Conservation (phyloP, 2,329 filamentous ascomycete species). For the Eutypa lata region DNA sequence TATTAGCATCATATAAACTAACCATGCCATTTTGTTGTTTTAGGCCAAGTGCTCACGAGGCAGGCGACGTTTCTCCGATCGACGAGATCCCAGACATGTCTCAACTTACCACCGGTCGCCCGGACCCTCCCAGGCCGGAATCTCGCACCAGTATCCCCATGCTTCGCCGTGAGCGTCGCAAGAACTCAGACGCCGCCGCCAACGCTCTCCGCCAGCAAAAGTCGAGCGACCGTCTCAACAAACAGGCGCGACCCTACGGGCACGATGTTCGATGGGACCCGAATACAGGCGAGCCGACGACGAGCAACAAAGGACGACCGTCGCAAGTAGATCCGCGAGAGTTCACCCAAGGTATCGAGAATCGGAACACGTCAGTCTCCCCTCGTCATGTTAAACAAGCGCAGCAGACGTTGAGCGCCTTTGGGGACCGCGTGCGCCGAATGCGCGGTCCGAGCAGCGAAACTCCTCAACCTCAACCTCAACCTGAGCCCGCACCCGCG, state of each 20-base stretch:
- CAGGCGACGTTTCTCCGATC: slow-evolving; percentile 50
- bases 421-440: slow-evolving; percentile 44
- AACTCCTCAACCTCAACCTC: slow-evolving; percentile 12
- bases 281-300: slow-evolving; percentile 63
- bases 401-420: slow-evolving; percentile 30
- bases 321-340: slow-evolving; percentile 55
- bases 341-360: slow-evolving; percentile 36
- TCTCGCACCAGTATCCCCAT: slow-evolving; percentile 45
- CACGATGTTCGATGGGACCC: slow-evolving; percentile 59
- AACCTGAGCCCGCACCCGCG: slow-evolving; percentile 6
- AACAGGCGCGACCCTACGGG: slow-evolving; percentile 27
- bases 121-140: slow-evolving; percentile 18
- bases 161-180: slow-evolving; percentile 49
- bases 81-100: slow-evolving; percentile 41
- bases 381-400: slow-evolving; percentile 24
- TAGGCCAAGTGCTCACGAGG: slow-evolving; percentile 18
- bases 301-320: slow-evolving; percentile 51
- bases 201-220: slow-evolving; percentile 36
- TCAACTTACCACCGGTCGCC: slow-evolving; percentile 23
- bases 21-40: slow-evolving; percentile 18
- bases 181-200: slow-evolving; percentile 38
- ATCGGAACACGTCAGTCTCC: slow-evolving; percentile 21
- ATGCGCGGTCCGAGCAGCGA: slow-evolving; percentile 32
- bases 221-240: slow-evolving; percentile 32
- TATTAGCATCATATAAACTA: slow-evolving; percentile 15